Evolutionary conservation across 1,139 yeast genomes (phyloP).

Genomic region (Candida freyschussii): DNA sequence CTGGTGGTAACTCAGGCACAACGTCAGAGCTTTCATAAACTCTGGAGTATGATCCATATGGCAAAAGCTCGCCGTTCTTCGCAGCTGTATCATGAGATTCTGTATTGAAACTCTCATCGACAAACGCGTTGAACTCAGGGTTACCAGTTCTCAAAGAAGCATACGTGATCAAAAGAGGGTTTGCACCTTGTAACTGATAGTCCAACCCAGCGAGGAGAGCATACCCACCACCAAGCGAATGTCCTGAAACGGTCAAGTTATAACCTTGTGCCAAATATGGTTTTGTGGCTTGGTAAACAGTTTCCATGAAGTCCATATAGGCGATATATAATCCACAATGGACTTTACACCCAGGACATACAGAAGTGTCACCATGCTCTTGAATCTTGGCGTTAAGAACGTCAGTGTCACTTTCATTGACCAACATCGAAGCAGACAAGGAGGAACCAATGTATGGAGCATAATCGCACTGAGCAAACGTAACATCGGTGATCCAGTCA

Average conservation of each 20-base stretch:
- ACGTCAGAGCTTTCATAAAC: slow-evolving; percentile 52
- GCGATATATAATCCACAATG: slow-evolving; percentile 52
- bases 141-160: slow-evolving; percentile 67
- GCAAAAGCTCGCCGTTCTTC: slow-evolving; percentile 28
- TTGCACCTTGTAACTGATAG: slow-evolving; percentile 43
- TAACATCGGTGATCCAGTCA: slow-evolving; percentile 55
- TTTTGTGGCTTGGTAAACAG: slow-evolving; percentile 33
- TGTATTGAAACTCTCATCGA: slow-evolving; percentile 44
- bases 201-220: slow-evolving; percentile 61
- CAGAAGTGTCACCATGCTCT: slow-evolving; percentile 7
- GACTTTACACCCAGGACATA: slow-evolving; percentile 45
- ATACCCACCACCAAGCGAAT: slow-evolving; percentile 72
- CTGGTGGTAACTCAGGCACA: slow-evolving; percentile 57
- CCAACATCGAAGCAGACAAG: slow-evolving; percentile 6
- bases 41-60: slow-evolving; percentile 38
- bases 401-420: slow-evolving; percentile 1
- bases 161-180: slow-evolving; percentile 50
- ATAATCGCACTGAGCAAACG: slow-evolving; percentile 22
- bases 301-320: slow-evolving; percentile 37
- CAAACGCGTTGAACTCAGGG: slow-evolving; percentile 42
- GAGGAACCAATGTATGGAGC: slow-evolving; percentile 9
- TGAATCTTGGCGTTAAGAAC: slow-evolving; percentile 5
- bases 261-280: slow-evolving; percentile 36
- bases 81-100: slow-evolving; percentile 27
- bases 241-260: slow-evolving; percentile 54